These are phyloP conservation scores for Moricandia arvensis DNA, from an alignment of 345 rosid genomes.

Conservation along the genomic window DNA sequence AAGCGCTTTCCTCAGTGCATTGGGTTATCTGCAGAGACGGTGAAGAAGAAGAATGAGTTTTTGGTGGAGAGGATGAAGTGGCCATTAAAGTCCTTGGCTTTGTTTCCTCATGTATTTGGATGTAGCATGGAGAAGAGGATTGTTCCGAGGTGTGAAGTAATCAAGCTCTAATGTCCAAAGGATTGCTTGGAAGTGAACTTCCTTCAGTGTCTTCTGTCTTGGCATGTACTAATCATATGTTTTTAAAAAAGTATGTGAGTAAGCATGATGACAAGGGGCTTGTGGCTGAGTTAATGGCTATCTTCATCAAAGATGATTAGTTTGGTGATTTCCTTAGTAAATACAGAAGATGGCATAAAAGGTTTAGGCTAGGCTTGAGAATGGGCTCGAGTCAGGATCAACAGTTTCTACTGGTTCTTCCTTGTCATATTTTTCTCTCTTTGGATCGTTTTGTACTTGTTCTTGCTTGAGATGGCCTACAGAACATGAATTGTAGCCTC, in stretches of 20 bases:
- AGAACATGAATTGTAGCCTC: too few relatives aligned
- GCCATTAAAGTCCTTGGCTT: background rate
- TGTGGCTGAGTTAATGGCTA: background rate
- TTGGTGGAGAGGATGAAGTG: background rate
- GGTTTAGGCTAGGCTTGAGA: too few relatives aligned
- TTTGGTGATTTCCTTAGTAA: background rate
- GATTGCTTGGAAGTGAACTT: background rate
- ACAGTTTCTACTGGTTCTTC: too few relatives aligned
- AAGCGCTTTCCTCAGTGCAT: background rate
- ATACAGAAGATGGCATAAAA: too few relatives aligned
- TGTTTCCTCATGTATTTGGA: background rate
- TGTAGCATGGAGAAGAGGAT: background rate
- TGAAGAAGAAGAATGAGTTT: background rate
- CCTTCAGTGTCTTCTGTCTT: background rate
- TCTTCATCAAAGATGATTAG: background rate
- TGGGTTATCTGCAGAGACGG: background rate
- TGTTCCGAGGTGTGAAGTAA: background rate
- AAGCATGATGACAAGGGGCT: background rate
- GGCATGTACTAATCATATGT: background rate
- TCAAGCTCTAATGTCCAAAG: background rate
- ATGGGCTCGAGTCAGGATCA: too few relatives aligned
- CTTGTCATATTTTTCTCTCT: too few relatives aligned
- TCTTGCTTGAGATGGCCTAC: too few relatives aligned
- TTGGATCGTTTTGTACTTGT: too few relatives aligned
- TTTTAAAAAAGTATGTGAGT: background rate